Evolutionary conservation across 306 rosid genomes (phyloP), one percentile per base, ranked within the genome.

Genomic region (Luffa aegyptiaca): DNA sequence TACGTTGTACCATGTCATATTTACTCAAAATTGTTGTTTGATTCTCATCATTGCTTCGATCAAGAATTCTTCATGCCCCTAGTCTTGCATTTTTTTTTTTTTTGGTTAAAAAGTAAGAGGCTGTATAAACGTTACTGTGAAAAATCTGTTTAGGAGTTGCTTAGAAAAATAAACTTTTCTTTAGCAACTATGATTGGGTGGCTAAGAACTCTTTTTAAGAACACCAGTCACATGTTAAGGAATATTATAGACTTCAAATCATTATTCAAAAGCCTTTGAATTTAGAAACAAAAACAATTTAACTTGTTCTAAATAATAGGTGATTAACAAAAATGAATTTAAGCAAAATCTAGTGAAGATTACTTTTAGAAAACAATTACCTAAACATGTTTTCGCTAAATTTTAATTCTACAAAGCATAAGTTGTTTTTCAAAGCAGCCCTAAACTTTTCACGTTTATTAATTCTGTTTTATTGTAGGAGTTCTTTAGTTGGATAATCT

Each of bases 1-100:
- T 96, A 87, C 59, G 55, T 62, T 8, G 16, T 77, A 31, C 75
- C 56, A 63, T 59, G n/a, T 44, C 61, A 45, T 45, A 42, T 62
- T 75, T 37, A 16, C 46, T 75, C 35, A 51, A 44, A 49, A 18
- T 75, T 49, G 6, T 75, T 52, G 64, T 52, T 46, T 52, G 13
- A 52, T 52, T 75, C 59, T 52, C 9, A 52, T 75, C 33, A 8
- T 36, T 35, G 46, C 31, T 75, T 74, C 57, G 17, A 52, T 75
- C 79, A 10, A 52, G 18, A 75, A 52, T 17, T 8, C 35, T 35
- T 48, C 33, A 16, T 17, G 48, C 9, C 26, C 78, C 0, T 51
- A 8, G 20, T 74, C 78, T 16, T 74, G 63, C 21, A 48, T 26
- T 73, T 21, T 71, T 5, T 37, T 26, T 73, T 21, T 71, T 5